Conservation (phyloP, 345 rosid genomes). For the Eucalyptus sp. region DNA sequence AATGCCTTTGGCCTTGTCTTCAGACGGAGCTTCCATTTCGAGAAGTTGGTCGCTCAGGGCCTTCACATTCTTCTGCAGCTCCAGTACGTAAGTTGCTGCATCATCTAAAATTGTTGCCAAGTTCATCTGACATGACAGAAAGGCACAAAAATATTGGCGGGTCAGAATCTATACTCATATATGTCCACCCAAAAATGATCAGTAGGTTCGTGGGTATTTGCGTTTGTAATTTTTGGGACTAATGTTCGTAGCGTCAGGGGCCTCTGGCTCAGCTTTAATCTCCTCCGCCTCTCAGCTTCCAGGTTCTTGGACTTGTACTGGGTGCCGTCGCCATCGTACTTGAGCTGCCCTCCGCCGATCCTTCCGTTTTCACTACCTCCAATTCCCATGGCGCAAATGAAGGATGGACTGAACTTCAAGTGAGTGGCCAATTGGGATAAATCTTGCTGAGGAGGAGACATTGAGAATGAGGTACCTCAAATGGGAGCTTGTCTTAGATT, state of each 20-base stretch:
- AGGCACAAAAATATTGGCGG: background rate
- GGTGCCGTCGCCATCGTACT: conserved; percentile 2
- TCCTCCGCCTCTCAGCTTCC: conserved; percentile 60
- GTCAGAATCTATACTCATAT: background rate
- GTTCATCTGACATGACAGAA: conserved; percentile 40
- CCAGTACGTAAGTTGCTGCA: conserved; percentile 60
- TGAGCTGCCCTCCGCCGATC: conserved; percentile 4
- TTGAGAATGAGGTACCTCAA: background rate
- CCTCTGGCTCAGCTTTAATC: conserved; percentile 62
- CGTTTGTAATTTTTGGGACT: conserved; percentile 86
- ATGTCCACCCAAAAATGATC: background rate
- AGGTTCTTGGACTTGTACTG: conserved; percentile 65
- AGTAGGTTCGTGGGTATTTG: background rate
- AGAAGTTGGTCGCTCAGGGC: conserved; percentile 36
- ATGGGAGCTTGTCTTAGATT: background rate
- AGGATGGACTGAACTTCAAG: background rate
- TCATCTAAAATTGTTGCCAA: conserved; percentile 74
- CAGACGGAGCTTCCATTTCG: conserved; percentile 35
- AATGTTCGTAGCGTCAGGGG: conserved; percentile 54
- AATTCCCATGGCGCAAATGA: background rate
- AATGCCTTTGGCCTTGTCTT: conserved; percentile 5
- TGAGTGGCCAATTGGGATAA: background rate
- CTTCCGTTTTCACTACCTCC: background rate
- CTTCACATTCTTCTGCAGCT: conserved; percentile 37
- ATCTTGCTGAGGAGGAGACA: background rate